Evolutionary conservation across 2,329 filamentous ascomycete genomes (phyloP), one percentile per base, ranked within the genome.

Genomic region (Fusarium buharicum): DNA sequence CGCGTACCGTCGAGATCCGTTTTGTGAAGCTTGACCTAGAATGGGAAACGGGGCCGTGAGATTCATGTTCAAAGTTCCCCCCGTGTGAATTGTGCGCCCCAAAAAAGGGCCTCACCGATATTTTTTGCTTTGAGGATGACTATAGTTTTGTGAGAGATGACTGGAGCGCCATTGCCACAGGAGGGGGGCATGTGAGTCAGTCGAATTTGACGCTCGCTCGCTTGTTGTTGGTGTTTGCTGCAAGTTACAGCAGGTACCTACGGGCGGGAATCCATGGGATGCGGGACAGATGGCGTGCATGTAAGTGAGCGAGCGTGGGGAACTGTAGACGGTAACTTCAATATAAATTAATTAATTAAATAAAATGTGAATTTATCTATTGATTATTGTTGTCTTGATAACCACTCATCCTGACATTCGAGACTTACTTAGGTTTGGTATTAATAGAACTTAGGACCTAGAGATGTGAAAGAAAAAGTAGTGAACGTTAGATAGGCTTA

Each of bases 151-250:
- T 48, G 46, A 56, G 36, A 64, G 38, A 36, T 55, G 30, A 51
- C 39, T 49, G 58, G 46, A 47, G 43, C 30, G 44, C 38, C 56
- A 48, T 55, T 57, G 46, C 34, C 38, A 44, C 45, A 39, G 39
- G 30, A 48, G 28, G 33, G 39, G 34, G 44, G 24, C 59, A 66
- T 66, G 54, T 60, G 62, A 53, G 63, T 64, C 54, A 64, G 59
- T 66, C 39, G 45, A 50, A 28, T 31, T 31, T 31, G 30, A 31
- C 30, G 30, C 28, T 8, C 4, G 10, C 28, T 30, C 12, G 27
- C 34, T 52, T 44, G 50, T 27, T 40, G 46, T 34, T 59, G 57
- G 27, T 33, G 45, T 24, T 22, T 24, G 22, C 18, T 36, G 20
- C 41, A 30, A 49, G 36, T 24, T 59, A 20, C 36, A 28, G 27